These are phyloP conservation scores for Paspalum vaginatum DNA, from an alignment of 176 grass and related monocot genomes.

Conservation along the genomic window DNA sequence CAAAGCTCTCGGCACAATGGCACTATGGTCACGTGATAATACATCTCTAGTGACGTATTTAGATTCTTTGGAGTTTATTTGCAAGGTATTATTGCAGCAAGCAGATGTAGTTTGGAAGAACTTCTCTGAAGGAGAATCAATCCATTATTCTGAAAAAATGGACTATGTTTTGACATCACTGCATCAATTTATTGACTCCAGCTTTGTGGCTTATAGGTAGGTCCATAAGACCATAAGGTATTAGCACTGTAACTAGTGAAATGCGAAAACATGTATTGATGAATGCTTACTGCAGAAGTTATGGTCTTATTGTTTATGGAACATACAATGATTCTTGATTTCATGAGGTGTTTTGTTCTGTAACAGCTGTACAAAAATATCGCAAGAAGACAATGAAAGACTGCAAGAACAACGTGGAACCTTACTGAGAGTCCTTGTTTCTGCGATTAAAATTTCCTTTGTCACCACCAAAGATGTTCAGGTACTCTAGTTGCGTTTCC, in stretches of 20 bases:
- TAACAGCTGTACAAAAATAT: conserved; percentile 47
- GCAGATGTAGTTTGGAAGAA: conserved; percentile 53
- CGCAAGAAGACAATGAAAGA: conserved; percentile 53
- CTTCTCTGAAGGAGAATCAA: conserved; percentile 54
- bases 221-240: conserved; percentile 20
- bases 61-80: conserved; percentile 73
- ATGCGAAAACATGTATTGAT: background rate
- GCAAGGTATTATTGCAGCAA: conserved; percentile 62
- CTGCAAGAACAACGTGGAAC: conserved; percentile 53
- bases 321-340: conserved; percentile 35
- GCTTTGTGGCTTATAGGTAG: conserved; percentile 62
- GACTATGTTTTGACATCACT: conserved; percentile 45
- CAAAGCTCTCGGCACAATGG: conserved; percentile 41
- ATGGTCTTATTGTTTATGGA: background rate
- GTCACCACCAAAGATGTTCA: conserved; percentile 44
- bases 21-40: conserved; percentile 40
- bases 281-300: background rate
- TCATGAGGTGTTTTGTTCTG: conserved; percentile 31
- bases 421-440: conserved; percentile 58
- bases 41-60: conserved; percentile 59
- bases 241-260: conserved; percentile 15
- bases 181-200: conserved; percentile 64
- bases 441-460: conserved; percentile 71
- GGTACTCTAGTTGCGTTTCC: conserved; percentile 50
- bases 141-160: conserved; percentile 38